A percentile compares a stretch with the other conserved stretches of the same genome.
Conservation (phyloP, 768 basidiomycete genomes). For the Collybia mongolica region DNA sequence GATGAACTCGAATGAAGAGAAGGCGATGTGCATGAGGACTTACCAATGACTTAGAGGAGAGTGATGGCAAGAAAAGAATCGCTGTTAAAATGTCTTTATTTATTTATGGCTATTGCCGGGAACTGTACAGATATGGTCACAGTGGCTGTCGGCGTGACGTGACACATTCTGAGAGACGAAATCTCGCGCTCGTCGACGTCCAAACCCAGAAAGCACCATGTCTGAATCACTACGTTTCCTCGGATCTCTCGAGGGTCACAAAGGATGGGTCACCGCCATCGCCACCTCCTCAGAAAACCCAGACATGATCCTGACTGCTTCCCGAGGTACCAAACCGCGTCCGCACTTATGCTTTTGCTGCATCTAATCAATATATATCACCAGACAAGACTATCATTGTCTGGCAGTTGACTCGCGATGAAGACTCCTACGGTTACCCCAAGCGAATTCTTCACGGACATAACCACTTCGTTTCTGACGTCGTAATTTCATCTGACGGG, state of each 20-base stretch:
- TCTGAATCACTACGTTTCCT: slow-evolving; percentile 87
- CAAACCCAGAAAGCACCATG: slow-evolving; percentile 51
- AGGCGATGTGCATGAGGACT: not conserved
- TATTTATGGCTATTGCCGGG: slow-evolving; percentile 30
- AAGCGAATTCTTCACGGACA: slow-evolving; percentile 98
- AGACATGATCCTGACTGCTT: slow-evolving; percentile 98
- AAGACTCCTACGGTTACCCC: slow-evolving; percentile 90
- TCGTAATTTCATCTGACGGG: slow-evolving; percentile 98
- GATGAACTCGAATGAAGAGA: too few species aligned
- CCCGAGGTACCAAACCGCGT: slow-evolving; percentile 67
- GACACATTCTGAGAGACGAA: slow-evolving; percentile 24
- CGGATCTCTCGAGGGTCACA: slow-evolving; percentile 90
- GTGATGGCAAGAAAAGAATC: not conserved
- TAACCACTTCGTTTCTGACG: slow-evolving; percentile 99
- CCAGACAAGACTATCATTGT: slow-evolving; percentile 99
- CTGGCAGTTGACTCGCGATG: slow-evolving; percentile 96
- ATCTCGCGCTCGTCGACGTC: slow-evolving; percentile 27
- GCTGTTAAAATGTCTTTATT: too few species aligned
- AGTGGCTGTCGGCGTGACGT: slow-evolving; percentile 57
- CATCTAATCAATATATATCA: slow-evolving; percentile 21
- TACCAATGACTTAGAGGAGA: not conserved
- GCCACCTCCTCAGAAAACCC: slow-evolving; percentile 99
- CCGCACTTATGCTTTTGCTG: slow-evolving; percentile 1
- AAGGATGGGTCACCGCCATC: slow-evolving; percentile 98
- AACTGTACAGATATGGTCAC: slow-evolving; percentile 64